Evolutionary conservation across 2,329 filamentous ascomycete genomes (phyloP), one percentile per base, ranked within the genome.

Genomic region (Epichloe typhina): DNA sequence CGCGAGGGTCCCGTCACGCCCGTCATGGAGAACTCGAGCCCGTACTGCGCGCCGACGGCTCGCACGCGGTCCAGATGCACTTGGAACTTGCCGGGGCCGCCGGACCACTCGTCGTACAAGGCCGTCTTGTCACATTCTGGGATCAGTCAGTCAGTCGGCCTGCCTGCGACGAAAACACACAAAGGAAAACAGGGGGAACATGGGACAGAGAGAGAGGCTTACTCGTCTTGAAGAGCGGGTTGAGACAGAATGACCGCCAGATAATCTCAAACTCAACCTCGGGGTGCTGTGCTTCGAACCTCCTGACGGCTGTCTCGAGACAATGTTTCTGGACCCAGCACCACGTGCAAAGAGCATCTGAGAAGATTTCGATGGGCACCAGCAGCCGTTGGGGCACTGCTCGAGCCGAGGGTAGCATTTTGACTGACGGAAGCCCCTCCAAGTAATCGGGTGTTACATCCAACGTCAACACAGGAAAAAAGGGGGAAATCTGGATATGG

Each of bases 311-410:
- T 12, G 53, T 55, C 52, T 74, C 68, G 48, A 78, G 65, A 50
- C 67, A 70, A 51, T 65, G 69, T 54, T 74, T 69, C 52, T 70
- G 69, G 52, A 77, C 64, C 56, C 74, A 78, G 56, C 72, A 76
- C 65, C 72, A 77, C 4, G 74, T 72, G 52, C 75, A 79, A 38
- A 74, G 63, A 6, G 72, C 66, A 58, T 78, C 75, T 38, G 71
- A 63, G 55, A 75, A 72, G 44, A 75, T 62, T 46, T 75, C 70
- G 52, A 77, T 68, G 39, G 53, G 53, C 2, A 53, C 36, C 31
- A 53, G 26, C 15, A 51, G 11, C 55, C 45, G 31, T 7, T 15
- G 19, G 36, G 45, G 17, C 38, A 19, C 11, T 19, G 39, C 39
- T 12, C 26, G 41, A 31, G 43, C 26, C 21, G 21, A 33, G 21